Evolutionary conservation across 805 yeast genomes (phyloP).

Genomic region (Yarrowia divulgata): DNA sequence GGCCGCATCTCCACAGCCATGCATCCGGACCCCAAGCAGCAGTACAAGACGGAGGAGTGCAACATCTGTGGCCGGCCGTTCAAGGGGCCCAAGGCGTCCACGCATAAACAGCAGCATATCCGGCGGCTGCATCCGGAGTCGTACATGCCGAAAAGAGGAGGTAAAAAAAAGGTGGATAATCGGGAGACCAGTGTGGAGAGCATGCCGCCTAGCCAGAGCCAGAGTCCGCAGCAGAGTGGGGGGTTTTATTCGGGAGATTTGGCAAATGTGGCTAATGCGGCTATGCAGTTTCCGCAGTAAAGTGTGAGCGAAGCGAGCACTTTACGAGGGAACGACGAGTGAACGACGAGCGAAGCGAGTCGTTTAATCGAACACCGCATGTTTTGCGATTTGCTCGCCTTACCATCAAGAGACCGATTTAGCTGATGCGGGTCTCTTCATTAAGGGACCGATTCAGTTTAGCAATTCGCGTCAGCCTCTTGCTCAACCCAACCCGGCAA

Average conservation of each 20-base stretch:
- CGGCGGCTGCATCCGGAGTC: constrained; percentile 56
- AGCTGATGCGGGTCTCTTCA: too few species aligned
- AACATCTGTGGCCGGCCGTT: constrained; percentile 55
- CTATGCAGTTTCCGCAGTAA: constrained; percentile 27
- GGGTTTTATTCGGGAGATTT: constrained; percentile 24
- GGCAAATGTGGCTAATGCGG: constrained; percentile 25
- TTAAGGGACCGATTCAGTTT: too few species aligned
- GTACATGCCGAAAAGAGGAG: constrained; percentile 57
- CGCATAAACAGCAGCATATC: constrained; percentile 59
- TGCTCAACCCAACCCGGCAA: background rate
- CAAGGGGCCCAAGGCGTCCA: constrained; percentile 57
- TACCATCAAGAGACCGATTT: too few species aligned
- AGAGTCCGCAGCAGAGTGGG: constrained; percentile 36
- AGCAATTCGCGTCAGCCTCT: too few species aligned
- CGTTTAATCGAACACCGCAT: too few species aligned
- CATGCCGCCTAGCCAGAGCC: constrained; percentile 32
- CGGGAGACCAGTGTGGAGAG: constrained; percentile 27
- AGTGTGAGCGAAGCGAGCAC: background rate
- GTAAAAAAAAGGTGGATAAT: constrained; percentile 50
- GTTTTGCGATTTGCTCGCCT: too few species aligned
- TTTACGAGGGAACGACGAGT: too few species aligned
- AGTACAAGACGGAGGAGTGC: constrained; percentile 52
- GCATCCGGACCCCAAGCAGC: constrained; percentile 36
- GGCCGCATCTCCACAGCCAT: constrained; percentile 26
- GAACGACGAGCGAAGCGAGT: background rate